Percentiles rank a stretch among this genome's conserved stretches.
Conservation (phyloP, 1,284 basidiomycete genomes). For the Pascua sp. region DNA sequence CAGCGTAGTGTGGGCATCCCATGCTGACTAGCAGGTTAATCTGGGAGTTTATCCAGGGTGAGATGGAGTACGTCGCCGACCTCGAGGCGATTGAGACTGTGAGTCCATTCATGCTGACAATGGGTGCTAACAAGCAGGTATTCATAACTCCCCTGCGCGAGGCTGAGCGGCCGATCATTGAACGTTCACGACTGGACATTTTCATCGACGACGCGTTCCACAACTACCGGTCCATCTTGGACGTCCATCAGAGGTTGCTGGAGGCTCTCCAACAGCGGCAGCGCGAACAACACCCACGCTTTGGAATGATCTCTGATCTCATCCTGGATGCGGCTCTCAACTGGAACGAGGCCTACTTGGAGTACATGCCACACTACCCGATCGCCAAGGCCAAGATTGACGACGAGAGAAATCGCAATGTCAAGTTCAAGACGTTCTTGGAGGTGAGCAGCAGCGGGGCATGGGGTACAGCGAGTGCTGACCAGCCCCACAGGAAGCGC, state of each 20-base stretch:
- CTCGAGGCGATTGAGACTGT: slow-evolving; percentile 81
- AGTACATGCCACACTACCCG: slow-evolving; percentile 90
- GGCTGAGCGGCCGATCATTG: slow-evolving; percentile 72
- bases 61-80: slow-evolving; percentile 93
- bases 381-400: slow-evolving; percentile 88
- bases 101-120: slow-evolving; percentile 27
- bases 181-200: slow-evolving; percentile 64
- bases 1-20: neutral
- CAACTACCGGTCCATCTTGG: slow-evolving; percentile 63
- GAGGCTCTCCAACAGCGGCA: slow-evolving; percentile 81
- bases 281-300: slow-evolving; percentile 79
- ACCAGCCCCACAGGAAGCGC: slow-evolving; percentile 21
- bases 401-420: slow-evolving; percentile 77
- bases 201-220: slow-evolving; percentile 92
- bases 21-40: slow-evolving; percentile 66
- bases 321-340: slow-evolving; percentile 85
- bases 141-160: slow-evolving; percentile 66
- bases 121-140: slow-evolving; percentile 27
- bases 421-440: slow-evolving; percentile 73
- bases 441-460: slow-evolving; percentile 57
- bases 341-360: slow-evolving; percentile 88
- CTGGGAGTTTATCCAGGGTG: slow-evolving; percentile 91
- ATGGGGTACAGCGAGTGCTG: neutral
- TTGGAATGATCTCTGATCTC: slow-evolving; percentile 78
- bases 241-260: slow-evolving; percentile 75